phyloP scores from a whole-genome alignment of 106 monocot species.

The Hemerocallis citrina region DNA sequence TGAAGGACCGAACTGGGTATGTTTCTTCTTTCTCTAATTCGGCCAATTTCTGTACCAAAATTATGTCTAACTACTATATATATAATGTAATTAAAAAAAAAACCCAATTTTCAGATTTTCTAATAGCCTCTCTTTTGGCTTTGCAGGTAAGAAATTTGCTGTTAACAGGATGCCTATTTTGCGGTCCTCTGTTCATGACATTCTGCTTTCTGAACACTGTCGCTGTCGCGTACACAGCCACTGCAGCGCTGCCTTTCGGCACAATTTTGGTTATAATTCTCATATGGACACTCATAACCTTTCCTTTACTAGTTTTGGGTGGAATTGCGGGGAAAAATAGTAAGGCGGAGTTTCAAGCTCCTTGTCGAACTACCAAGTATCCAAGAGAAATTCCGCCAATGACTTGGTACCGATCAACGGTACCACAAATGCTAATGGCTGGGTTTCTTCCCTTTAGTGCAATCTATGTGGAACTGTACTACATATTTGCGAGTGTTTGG shows the following conservation, averaged over 20 bases:
- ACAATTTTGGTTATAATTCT: constrained; percentile 57
- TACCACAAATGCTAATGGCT: constrained; percentile 57
- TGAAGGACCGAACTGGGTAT: constrained; percentile 74
- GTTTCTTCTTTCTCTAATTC: not conserved
- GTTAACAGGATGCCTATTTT: constrained; percentile 57
- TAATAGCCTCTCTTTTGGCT: not conserved
- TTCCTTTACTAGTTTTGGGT: constrained; percentile 63
- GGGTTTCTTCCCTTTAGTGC: constrained; percentile 64
- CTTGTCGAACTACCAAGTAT: constrained; percentile 61
- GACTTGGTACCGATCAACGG: constrained; percentile 51
- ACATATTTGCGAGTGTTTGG: constrained; percentile 76
- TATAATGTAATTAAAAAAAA: not conserved
- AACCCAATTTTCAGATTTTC: not conserved
- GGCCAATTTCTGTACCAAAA: not conserved
- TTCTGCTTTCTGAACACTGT: constrained; percentile 71
- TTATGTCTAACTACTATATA: not conserved
- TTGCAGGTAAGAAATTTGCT: constrained; percentile 59
- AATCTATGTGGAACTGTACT: constrained; percentile 61
- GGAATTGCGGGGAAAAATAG: constrained; percentile 62
- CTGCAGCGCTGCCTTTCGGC: constrained; percentile 61
- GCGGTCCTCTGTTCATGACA: constrained; percentile 56
- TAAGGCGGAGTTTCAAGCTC: constrained; percentile 57
- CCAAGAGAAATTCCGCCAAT: constrained; percentile 50
- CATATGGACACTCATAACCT: constrained; percentile 49
- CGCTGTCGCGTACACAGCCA: constrained; percentile 45